Evolutionary conservation across 352 stramenopile species (phyloP).

Genomic region (Pythium brachiatum): DNA sequence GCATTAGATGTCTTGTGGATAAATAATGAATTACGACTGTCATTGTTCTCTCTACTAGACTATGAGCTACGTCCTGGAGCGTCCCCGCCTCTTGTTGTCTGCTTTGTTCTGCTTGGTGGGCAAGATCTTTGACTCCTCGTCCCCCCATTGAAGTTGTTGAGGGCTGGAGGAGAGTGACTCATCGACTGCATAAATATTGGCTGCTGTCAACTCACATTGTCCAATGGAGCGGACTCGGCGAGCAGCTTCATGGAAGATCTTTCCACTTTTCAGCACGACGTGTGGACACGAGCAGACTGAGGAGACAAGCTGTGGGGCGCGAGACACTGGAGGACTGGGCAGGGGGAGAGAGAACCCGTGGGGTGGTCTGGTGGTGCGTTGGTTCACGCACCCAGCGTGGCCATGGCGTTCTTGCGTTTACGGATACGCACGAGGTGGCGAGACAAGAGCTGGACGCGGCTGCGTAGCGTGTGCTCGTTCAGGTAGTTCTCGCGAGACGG

Average conservation of each 20-base stretch:
- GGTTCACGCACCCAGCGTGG: slow-evolving; percentile 23
- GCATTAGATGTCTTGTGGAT: not conserved
- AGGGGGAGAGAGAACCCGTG: not conserved
- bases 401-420: slow-evolving; percentile 56
- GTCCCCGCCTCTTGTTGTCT: not conserved
- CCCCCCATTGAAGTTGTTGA: not conserved
- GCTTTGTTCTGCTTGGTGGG: not conserved
- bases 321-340: not conserved
- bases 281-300: not conserved
- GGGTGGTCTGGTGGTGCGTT: not conserved
- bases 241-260: not conserved
- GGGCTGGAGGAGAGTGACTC: not conserved
- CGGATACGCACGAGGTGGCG: slow-evolving; percentile 54
- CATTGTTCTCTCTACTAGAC: not conserved
- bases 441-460: slow-evolving; percentile 51
- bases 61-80: not conserved
- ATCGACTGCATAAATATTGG: slow-evolving; percentile 1
- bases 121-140: no score
- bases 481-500: slow-evolving; percentile 54
- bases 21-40: not conserved
- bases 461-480: slow-evolving; percentile 48
- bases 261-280: not conserved
- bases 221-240: not conserved
- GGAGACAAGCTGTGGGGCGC: not conserved
- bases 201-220: not conserved